Evolutionary conservation across 2,329 filamentous ascomycete species (phyloP), one percentile per base, ranked within the genome.

Genomic region (Colletotrichum godetiae): DNA sequence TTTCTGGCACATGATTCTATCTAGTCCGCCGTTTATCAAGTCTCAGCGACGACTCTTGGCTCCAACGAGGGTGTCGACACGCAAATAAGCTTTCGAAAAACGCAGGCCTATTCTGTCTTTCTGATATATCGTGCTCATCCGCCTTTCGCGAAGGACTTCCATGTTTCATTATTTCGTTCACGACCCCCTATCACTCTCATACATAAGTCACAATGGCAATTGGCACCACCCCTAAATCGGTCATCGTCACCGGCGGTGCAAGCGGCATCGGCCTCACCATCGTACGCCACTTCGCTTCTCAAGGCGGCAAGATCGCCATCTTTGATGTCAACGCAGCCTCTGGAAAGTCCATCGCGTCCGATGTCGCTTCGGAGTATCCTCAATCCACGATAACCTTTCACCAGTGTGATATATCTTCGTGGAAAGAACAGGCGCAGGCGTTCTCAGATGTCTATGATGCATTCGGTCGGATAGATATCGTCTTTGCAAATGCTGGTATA

Each of bases 381-480:
- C 22, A 73, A 13, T 75, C 77, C 4, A 72, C 27, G 0, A 74
- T 82, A 4, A 73, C 68, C 19, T 85, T 84, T 75, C 74, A 78
- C 53, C 74, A 76, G 59, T 82, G 81, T 75, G 81, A 85, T 64
- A 79, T 86, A 7, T 78, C 82, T 0, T 82, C 80, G 4, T 86
- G 84, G 78, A 74, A 77, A 5, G 77, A 75, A n/a, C 81, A 82
- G 66, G 77, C 81, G 0, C 74, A 77, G 2, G 75, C 70, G 0
- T 84, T 80, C 24, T 49, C 29, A 15, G 27, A 27, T 10, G 62
- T 65, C n/a, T 46, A 65, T 5, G 5, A 29, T 49, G 13, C 15
- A 29, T 35, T 35, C n/a, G 62, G 62, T 6, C 31, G 62, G 52
- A 52, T 79, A 13, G 67, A 72, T 10, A 46, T 67, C 3, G 61